phyloP scores from a whole-genome alignment of 108 stramenopile genomes.

The Ochromonas danica region DNA sequence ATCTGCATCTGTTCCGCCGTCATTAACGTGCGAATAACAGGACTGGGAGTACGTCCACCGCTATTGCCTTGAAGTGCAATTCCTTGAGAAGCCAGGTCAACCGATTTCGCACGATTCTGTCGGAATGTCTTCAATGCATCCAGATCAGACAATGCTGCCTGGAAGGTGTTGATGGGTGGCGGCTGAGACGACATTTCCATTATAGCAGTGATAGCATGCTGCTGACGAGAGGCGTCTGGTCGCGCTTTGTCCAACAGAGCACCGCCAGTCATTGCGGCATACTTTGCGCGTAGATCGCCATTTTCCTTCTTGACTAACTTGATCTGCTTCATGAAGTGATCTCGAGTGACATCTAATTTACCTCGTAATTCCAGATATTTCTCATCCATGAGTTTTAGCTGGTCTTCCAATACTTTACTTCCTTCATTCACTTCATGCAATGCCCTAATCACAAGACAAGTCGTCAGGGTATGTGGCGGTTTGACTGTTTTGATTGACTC shows the following conservation, averaged over 20 bases:
- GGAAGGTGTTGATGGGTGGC: no score
- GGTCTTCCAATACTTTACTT: constrained; percentile 67
- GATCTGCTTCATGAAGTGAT: neutral
- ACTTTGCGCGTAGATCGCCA: neutral
- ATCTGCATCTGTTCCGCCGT: no score
- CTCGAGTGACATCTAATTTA: constrained; percentile 56
- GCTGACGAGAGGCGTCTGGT: no score
- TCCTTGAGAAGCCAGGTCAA: no score
- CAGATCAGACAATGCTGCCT: no score
- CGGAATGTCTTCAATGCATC: no score
- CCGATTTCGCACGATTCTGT: no score
- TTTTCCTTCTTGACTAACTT: neutral
- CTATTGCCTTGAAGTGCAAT: no score
- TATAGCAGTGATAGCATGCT: no score
- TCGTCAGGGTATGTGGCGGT: neutral
- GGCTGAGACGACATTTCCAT: no score
- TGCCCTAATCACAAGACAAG: neutral
- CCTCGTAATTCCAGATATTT: constrained; percentile 68
- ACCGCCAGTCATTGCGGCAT: neutral
- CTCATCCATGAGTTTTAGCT: constrained; percentile 70
- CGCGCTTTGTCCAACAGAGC: neutral
- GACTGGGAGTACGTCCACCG: no score
- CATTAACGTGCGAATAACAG: no score
- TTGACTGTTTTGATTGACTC: neutral
- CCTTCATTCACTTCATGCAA: constrained; percentile 66